Conservation (phyloP, 371 early-diverging fungal species). For the Racocetra persica region DNA sequence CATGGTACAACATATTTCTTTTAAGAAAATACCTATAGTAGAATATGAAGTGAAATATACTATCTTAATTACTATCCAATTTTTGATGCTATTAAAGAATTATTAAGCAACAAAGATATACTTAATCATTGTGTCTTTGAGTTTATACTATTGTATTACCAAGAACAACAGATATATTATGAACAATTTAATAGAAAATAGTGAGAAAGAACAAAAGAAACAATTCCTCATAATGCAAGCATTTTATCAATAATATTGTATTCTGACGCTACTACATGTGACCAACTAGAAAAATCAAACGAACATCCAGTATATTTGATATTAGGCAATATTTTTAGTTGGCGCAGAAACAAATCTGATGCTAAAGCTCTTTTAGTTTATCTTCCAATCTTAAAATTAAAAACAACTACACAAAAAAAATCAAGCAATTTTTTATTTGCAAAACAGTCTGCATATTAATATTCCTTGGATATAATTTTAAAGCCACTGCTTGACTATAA, state of each 20-base stretch:
- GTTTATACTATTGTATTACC: background rate
- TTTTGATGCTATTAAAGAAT: background rate
- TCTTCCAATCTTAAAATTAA: background rate
- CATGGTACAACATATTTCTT: too few relatives aligned
- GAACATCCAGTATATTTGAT: background rate
- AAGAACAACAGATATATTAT: too few relatives aligned
- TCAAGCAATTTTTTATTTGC: background rate
- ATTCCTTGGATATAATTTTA: background rate
- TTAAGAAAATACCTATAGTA: background rate
- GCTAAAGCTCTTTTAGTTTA: background rate
- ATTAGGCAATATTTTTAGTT: background rate
- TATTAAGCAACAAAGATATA: background rate
- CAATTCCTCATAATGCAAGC: too few relatives aligned
- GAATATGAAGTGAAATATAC: background rate
- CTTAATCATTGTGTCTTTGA: background rate
- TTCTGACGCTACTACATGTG: too few relatives aligned
- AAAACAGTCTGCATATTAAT: background rate
- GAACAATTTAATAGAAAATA: too few relatives aligned
- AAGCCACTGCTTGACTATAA: background rate
- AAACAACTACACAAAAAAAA: background rate
- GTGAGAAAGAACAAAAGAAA: too few relatives aligned
- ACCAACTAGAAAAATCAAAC: background rate
- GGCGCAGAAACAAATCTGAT: background rate
- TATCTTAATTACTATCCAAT: background rate
- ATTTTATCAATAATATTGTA: too few relatives aligned